phyloP scores from a whole-genome alignment of 2,329 filamentous ascomycete species.

The Diaporthe citriasiana region DNA sequence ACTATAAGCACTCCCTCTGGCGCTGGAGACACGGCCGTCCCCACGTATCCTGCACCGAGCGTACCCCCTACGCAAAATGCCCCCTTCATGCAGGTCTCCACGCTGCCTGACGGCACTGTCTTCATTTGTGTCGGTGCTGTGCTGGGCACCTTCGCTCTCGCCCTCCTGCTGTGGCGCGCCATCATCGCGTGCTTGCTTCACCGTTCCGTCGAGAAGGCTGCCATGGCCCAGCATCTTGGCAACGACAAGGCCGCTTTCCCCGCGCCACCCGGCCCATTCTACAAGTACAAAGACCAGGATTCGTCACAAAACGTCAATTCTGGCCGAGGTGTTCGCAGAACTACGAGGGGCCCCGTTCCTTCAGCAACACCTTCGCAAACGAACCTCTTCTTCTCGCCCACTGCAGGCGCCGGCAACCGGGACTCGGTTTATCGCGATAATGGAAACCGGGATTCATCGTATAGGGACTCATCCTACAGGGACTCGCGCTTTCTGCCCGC shows the following conservation, averaged over 20 bases:
- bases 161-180: slow-evolving; percentile 89
- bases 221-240: slow-evolving; percentile 78
- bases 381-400: slow-evolving; percentile 95
- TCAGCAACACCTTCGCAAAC: slow-evolving; percentile 73
- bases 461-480: slow-evolving; percentile 71
- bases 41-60: slow-evolving; percentile 77
- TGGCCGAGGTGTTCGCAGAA: slow-evolving; percentile 66
- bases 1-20: slow-evolving; percentile 47
- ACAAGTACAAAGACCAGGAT: slow-evolving; percentile 73
- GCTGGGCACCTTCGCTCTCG: slow-evolving; percentile 84
- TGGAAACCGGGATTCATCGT: slow-evolving; percentile 50
- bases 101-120: slow-evolving; percentile 89
- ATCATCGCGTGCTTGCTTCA: slow-evolving; percentile 93
- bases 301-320: slow-evolving; percentile 65
- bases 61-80: slow-evolving; percentile 88
- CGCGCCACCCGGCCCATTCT: slow-evolving; percentile 70
- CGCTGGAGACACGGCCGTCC: slow-evolving; percentile 52
- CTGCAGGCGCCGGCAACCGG: slow-evolving; percentile 71
- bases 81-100: slow-evolving; percentile 92
- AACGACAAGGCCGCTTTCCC: slow-evolving; percentile 79
- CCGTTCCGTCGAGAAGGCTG: slow-evolving; percentile 88
- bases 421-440: slow-evolving; percentile 36
- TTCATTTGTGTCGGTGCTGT: slow-evolving; percentile 95
- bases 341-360: slow-evolving; percentile 65
- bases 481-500: slow-evolving; percentile 88